phyloP scores from a whole-genome alignment of 805 yeast genomes.

The Zygosaccharomyces gambellarensis region DNA sequence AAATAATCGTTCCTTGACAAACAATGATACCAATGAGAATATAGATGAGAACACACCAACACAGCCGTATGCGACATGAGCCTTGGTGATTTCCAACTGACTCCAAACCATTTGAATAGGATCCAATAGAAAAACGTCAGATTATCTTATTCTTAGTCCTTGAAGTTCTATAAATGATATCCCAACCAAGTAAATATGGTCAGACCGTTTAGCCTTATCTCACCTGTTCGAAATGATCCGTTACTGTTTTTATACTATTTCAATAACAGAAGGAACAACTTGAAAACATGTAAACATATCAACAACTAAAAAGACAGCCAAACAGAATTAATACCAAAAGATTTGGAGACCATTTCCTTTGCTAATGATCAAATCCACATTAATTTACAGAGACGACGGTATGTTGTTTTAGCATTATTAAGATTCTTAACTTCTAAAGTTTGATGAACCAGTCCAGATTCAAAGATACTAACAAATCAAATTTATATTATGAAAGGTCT shows the following conservation, averaged over 20 bases:
- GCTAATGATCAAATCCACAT: slow-evolving; percentile 59
- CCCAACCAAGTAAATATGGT: not conserved
- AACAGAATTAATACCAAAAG: not conserved
- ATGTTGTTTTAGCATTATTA: slow-evolving; percentile 23
- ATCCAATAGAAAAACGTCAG: not conserved
- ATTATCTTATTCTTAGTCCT: not conserved
- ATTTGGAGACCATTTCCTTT: too few relatives aligned
- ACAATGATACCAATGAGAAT: slow-evolving; percentile 77
- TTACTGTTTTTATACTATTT: not conserved
- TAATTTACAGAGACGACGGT: slow-evolving; percentile 64
- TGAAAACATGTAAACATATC: not conserved
- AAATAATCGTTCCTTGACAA: slow-evolving; percentile 76
- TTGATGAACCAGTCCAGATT: too few relatives aligned
- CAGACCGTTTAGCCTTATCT: not conserved
- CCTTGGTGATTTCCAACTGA: slow-evolving; percentile 42
- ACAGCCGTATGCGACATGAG: slow-evolving; percentile 85
- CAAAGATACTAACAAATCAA: not conserved
- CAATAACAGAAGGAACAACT: not conserved
- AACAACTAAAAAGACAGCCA: not conserved
- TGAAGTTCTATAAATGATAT: too few relatives aligned
- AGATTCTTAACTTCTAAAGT: not conserved
- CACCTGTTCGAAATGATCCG: not conserved
- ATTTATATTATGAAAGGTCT: slow-evolving; percentile 45
- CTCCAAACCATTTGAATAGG: slow-evolving; percentile 28
- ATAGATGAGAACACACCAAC: slow-evolving; percentile 77